Evolutionary conservation across 495 filamentous ascomycete genomes (phyloP).

Genomic region (Aspergillus avenaceus): DNA sequence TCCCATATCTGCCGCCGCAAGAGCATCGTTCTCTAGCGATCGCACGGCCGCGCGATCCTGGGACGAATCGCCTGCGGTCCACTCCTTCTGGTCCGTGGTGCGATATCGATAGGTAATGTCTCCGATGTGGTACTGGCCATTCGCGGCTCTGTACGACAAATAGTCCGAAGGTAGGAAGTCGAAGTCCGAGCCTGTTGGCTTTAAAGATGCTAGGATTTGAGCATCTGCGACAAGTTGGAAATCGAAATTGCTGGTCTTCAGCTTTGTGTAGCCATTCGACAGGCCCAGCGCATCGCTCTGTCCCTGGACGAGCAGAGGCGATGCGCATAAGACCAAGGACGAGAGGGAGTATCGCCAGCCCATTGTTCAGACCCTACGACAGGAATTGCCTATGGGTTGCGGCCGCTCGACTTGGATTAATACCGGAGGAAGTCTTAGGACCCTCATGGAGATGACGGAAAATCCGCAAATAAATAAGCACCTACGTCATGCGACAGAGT

Average conservation of each 20-base stretch:
- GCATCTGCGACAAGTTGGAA: conserved; percentile 30
- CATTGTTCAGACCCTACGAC: no score
- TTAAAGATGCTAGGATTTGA: conserved; percentile 37
- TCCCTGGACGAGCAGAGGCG: not conserved
- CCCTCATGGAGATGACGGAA: no score
- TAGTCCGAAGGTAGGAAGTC: conserved; percentile 48
- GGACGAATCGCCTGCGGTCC: conserved; percentile 5
- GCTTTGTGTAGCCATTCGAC: conserved; percentile 21
- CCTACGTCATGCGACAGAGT: no score
- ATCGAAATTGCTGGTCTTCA: conserved; percentile 35
- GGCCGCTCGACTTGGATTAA: no score
- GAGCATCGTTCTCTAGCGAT: conserved; percentile 15
- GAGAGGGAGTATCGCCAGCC: not conserved
- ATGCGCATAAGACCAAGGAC: not conserved
- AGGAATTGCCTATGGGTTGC: no score
- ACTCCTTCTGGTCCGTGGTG: conserved; percentile 7
- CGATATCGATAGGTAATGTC: conserved; percentile 49
- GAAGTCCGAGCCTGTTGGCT: conserved; percentile 28
- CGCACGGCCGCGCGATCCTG: conserved; percentile 26
- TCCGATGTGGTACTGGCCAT: conserved; percentile 49
- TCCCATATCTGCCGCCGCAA: conserved; percentile 23
- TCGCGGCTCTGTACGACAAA: conserved; percentile 31
- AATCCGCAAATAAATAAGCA: no score
- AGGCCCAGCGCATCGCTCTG: not conserved
- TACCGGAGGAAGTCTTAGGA: no score